Base-by-base conservation (phyloP, 345 rosid genomes). In the Pistacia atlantica region DNA sequence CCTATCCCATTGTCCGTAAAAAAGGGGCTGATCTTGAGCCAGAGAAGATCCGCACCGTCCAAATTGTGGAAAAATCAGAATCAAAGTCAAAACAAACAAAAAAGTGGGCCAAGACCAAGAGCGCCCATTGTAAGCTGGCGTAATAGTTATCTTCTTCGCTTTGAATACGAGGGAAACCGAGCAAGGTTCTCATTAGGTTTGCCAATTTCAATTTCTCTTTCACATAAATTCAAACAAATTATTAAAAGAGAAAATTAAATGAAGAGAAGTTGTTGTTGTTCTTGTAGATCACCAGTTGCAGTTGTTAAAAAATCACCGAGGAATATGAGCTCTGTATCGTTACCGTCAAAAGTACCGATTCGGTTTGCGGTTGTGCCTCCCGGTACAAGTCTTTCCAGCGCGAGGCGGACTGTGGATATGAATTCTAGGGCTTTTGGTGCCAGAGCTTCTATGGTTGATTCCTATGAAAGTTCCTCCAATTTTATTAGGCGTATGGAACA, bases 401-500 rank as follows among this genome's bases (percentile, higher is more conserved):
- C 18, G 13, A 42, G 71, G 13, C 18, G 74, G 65, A 37, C 62
- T 33, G 51, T 16, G 46, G 46, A 42, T 42, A 42, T 42, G 63
- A n/a, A 62, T 65, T 79, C 73, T 59, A 52, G 87, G 73, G 69
- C 48, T 64, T 64, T 45, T 18, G 38, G 71, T 6, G 83, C 87
- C 28, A 86, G 81, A 73, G 93, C 97, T 80, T 95, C 95, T 2
- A 71, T 74, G 70, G 89, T 95, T 56, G 95, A 94, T 82, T 90
- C 98, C 1, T 83, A 73, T 42, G 95, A 85, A 70, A 91, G 89
- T 75, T 93, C 97, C 55, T 88, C 95, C 8, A 81, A 88, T 83
- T 93, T 95, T 85, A 80, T 60, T 28, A 90, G 88, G 86, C 95
- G 98, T 57, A 89, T 89, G 87, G 99, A 95, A 75, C 95, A 84